phyloP scores from a whole-genome alignment of 257 asterid species.

The Solanum bulbocastanum region DNA sequence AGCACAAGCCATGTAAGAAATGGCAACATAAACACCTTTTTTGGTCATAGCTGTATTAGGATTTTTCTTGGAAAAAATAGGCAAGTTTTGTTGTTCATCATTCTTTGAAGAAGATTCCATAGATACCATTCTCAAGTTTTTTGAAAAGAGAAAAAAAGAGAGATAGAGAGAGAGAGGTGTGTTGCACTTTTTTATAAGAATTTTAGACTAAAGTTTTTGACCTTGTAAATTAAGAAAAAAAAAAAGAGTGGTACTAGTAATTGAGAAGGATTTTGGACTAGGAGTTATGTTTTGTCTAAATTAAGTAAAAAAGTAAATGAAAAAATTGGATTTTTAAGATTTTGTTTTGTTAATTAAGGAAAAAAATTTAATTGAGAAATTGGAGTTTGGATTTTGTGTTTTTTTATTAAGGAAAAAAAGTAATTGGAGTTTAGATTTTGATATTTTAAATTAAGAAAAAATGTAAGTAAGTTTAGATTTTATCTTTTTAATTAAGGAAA shows the following conservation, averaged over 20 bases:
- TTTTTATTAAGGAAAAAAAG: neutral
- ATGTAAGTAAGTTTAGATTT: neutral
- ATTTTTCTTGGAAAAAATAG: neutral
- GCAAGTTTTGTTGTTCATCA: neutral
- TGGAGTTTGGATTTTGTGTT: neutral
- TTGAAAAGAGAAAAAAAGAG: neutral
- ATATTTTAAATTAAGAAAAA: neutral
- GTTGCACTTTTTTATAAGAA: neutral
- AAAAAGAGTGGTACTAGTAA: neutral
- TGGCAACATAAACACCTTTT: conserved; percentile 16
- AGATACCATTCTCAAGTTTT: neutral
- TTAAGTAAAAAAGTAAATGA: neutral
- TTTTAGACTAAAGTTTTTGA: neutral
- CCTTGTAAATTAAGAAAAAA: neutral
- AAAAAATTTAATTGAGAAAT: neutral
- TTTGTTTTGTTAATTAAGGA: neutral
- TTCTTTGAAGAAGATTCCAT: conserved; percentile 2
- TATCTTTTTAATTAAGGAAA: neutral
- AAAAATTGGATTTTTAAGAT: neutral
- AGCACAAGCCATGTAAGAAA: conserved; percentile 17
- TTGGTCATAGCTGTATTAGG: neutral
- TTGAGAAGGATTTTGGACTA: neutral
- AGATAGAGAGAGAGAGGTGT: neutral
- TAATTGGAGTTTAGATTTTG: neutral
- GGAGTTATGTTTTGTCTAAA: neutral